Percentiles rank a stretch among this genome's conserved stretches.
These are phyloP conservation scores for Camellia sinensis DNA, from an alignment of 148 eudicot genomes.

Conservation along the genomic window DNA sequence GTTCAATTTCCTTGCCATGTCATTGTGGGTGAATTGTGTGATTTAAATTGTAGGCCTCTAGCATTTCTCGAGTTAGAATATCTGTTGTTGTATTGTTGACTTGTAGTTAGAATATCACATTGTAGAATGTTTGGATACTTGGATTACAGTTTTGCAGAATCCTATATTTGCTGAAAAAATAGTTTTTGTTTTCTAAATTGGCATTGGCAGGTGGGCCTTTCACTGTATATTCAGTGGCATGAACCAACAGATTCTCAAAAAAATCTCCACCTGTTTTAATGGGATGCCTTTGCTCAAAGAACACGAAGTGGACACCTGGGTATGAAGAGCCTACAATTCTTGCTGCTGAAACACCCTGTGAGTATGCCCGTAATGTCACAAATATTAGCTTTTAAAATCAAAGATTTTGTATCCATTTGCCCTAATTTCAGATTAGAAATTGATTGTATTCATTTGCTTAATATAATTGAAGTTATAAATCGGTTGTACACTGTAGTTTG, in stretches of 20 bases:
- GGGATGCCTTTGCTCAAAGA: slow-evolving; percentile 81
- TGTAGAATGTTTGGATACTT: background rate
- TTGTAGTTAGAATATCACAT: background rate
- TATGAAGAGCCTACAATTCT: slow-evolving; percentile 82
- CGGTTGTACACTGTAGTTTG: background rate
- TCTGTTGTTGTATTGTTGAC: too few relatives aligned
- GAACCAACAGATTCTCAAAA: slow-evolving; percentile 14
- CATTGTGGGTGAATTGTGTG: too few relatives aligned
- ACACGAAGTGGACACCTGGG: slow-evolving; percentile 52
- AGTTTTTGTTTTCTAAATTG: background rate
- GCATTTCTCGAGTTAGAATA: too few relatives aligned
- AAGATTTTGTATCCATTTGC: too few relatives aligned
- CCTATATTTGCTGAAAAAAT: background rate
- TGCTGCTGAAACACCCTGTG: slow-evolving; percentile 81
- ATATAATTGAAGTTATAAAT: background rate
- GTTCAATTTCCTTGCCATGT: too few relatives aligned
- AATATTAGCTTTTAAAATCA: background rate
- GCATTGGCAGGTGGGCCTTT: slow-evolving; percentile 11
- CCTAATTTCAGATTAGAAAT: too few relatives aligned
- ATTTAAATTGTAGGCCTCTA: too few relatives aligned
- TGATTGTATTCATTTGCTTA: too few relatives aligned
- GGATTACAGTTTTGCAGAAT: background rate
- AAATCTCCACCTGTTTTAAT: slow-evolving; percentile 27
- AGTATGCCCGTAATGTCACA: slow-evolving; percentile 30
- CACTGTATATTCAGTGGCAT: background rate